phyloP scores from a whole-genome alignment of 345 rosid genomes.

The Brassica cretica region DNA sequence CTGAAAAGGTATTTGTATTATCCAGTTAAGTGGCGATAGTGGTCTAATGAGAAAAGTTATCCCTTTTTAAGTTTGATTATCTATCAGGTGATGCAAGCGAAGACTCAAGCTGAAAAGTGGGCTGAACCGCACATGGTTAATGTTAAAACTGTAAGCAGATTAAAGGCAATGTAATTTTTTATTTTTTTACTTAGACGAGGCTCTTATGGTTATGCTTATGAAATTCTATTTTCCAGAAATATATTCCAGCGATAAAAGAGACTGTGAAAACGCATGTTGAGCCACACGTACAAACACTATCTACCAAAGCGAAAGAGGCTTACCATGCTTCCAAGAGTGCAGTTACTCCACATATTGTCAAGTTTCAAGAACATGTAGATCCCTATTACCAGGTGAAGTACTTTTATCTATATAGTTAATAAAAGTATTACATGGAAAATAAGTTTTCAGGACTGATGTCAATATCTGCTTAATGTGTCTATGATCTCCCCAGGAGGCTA shows the following conservation, averaged over 20 bases:
- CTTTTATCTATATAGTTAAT: not conserved
- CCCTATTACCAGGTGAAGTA: conserved; percentile 37
- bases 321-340: conserved; percentile 54
- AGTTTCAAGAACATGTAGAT: conserved; percentile 44
- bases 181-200: not conserved
- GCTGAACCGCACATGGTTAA: conserved; percentile 72
- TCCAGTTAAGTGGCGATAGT: not conserved
- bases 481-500: conserved; percentile 58
- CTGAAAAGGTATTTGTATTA: conserved; percentile 5
- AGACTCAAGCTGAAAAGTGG: not conserved
- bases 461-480: not conserved
- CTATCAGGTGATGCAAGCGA: not conserved
- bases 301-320: conserved; percentile 54
- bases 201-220: conserved; percentile 13
- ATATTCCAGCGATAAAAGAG: conserved; percentile 68
- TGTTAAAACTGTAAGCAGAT: conserved; percentile 63
- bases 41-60: not conserved
- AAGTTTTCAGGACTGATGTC: not conserved
- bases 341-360: conserved; percentile 59
- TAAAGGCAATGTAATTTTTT: not conserved
- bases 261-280: conserved; percentile 51
- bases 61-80: not conserved
- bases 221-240: conserved; percentile 53
- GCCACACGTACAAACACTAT: conserved; percentile 67
- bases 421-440: not conserved